Conservation (phyloP, 768 basidiomycete species). For the Rhizopogon rudus region DNA sequence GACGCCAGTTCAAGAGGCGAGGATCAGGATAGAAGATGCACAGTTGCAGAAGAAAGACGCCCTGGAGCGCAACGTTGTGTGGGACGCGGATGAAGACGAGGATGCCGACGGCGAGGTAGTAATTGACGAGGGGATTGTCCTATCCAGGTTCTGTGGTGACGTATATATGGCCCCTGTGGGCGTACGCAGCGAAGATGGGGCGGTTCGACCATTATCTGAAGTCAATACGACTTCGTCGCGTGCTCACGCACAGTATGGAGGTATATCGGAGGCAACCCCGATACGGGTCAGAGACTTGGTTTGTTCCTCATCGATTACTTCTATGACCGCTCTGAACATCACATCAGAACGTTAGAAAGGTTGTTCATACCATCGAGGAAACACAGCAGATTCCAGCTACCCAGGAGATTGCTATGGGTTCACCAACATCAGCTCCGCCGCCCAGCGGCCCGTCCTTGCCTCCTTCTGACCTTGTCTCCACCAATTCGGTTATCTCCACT, state of each 20-base stretch:
- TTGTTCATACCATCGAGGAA: conserved; percentile 35
- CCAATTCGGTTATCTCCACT: conserved; percentile 16
- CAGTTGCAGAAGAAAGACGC: conserved; percentile 64
- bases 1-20: conserved; percentile 56
- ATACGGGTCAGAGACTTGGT: conserved; percentile 55
- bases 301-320: conserved; percentile 9
- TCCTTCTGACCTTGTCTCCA: conserved; percentile 19
- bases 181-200: conserved; percentile 49
- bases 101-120: conserved; percentile 58
- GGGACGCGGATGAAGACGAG: conserved; percentile 52
- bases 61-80: conserved; percentile 54
- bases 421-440: conserved; percentile 15
- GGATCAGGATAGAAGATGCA: conserved; percentile 45
- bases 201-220: conserved; percentile 37
- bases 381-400: conserved; percentile 43
- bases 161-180: conserved; percentile 43
- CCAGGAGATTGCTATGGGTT: conserved; percentile 24
- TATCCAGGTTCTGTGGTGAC: conserved; percentile 15
- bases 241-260: conserved; percentile 36
- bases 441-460: conserved; percentile 17
- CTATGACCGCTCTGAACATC: neutral
- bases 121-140: conserved; percentile 21
- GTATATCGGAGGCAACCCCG: conserved; percentile 46
- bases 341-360: conserved; percentile 10
- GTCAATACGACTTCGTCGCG: conserved; percentile 16